A percentile compares a stretch with the other conserved stretches of the same genome.
Conservation (phyloP, 345 rosid species). For the Eucalyptus marginata region DNA sequence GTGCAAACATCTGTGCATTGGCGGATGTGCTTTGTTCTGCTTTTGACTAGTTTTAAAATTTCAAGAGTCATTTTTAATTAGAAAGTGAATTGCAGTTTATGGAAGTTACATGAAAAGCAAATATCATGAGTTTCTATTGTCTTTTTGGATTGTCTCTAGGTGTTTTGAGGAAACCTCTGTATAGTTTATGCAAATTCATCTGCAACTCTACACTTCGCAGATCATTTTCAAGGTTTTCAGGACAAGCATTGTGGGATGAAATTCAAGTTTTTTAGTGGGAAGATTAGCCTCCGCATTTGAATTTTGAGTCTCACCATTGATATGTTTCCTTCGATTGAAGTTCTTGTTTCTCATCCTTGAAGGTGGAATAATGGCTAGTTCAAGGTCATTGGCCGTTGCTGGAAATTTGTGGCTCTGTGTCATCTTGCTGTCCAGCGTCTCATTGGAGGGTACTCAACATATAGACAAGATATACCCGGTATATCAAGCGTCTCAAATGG, state of each 20-base stretch:
- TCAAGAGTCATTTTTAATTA: neutral
- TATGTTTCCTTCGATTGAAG: neutral
- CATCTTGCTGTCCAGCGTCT: conserved; percentile 8
- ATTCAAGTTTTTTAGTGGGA: neutral
- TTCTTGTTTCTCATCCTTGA: neutral
- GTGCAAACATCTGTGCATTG: neutral
- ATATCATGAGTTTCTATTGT: neutral
- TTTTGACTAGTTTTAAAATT: neutral
- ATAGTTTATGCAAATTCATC: neutral
- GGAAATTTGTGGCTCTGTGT: conserved; percentile 13
- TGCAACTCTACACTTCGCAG: neutral
- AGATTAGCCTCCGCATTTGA: neutral
- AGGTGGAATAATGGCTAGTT: conserved; percentile 16
- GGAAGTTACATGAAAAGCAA: neutral
- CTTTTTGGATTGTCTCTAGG: neutral
- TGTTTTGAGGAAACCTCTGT: neutral
- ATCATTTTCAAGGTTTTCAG: neutral
- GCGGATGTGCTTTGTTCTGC: neutral
- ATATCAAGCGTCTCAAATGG: conserved; percentile 63
- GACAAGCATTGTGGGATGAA: neutral
- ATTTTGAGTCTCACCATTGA: neutral
- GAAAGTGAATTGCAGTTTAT: neutral
- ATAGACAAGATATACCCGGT: conserved; percentile 29
- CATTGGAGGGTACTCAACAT: conserved; percentile 18
- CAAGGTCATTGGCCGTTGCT: neutral